Evolutionary conservation across 441 rosid genomes (phyloP), one percentile per base, ranked within the genome.

Genomic region (Croton setiger): DNA sequence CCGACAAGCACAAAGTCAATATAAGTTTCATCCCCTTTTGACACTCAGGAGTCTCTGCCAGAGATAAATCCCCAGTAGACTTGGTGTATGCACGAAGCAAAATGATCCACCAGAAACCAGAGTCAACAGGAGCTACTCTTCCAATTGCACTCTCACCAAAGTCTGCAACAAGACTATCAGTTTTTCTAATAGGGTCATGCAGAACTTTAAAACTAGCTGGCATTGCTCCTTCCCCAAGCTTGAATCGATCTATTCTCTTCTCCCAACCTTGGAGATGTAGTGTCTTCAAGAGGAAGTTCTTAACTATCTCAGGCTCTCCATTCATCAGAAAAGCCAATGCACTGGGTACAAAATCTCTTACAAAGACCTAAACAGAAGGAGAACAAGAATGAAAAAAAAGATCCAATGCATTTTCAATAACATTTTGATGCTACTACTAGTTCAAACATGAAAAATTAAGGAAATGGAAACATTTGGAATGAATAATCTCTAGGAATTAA

Each of bases 41-140:
- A 73, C 96, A 91, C 73, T 89, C 97, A 0, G 93, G 83, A 60
- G 85, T 83, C 85, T 93, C 98, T 0, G 98, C 88, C 37, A 93
- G 79, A 62, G 95, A 78, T 61, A 84, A 77, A 77, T 93, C 96
- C 63, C 98, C 97, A 0, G 98, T 93, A 47, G 98, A 93, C 78
- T 93, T 93, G 14, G 98, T 91, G 65, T 91, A 93, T 33, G 97
- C 98, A 27, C 98, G 97, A 60, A 93, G 97, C 79, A 93, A 83
- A 66, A 93, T 91, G 63, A 93, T 93, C 98, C 98, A 91, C 98
- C 98, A 93, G 80, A 93, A 93, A 66, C 98, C 98, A 61, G 97
- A 93, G 78, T 93, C 98, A 41, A 91, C 97, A 9, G 98, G 98
- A 61, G 98, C 98, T 66, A 93, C 98, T 82, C 97, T 80, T 74